These are phyloP conservation scores for Aspergillus aculeatus DNA, from an alignment of 2,329 filamentous ascomycete genomes.

Conservation along the genomic window DNA sequence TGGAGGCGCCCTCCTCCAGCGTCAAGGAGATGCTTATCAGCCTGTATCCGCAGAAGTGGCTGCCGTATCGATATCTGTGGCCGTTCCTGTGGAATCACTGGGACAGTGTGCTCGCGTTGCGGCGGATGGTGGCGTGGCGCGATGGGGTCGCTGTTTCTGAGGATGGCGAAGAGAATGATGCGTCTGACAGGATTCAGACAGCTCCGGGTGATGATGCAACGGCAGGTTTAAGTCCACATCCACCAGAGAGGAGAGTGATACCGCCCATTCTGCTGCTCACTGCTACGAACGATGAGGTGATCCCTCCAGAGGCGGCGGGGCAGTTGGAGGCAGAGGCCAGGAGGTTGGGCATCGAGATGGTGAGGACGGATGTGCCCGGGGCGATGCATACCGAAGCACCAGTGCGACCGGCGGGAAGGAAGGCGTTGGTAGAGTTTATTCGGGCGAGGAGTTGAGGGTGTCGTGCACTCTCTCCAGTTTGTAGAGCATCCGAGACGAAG, in stretches of 20 bases:
- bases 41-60: constrained; percentile 75
- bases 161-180: no score
- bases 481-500: no score
- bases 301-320: constrained; percentile 39
- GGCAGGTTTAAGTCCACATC: no score
- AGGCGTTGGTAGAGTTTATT: constrained; percentile 36
- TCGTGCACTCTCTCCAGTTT: no score
- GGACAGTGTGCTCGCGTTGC: constrained; percentile 47
- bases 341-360: constrained; percentile 35
- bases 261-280: constrained; percentile 42
- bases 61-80: constrained; percentile 73
- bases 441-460: no score
- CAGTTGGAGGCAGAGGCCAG: constrained; percentile 37
- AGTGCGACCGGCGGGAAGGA: constrained; percentile 44
- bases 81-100: constrained; percentile 67
- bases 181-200: no score
- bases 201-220: no score
- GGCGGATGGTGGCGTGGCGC: constrained; percentile 34
- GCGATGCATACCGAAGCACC: constrained; percentile 53
- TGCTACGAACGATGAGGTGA: constrained; percentile 46
- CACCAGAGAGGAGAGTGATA: background rate
- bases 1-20: constrained; percentile 75
- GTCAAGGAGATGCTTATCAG: constrained; percentile 68
- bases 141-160: background rate
- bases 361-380: constrained; percentile 41